Conservation (phyloP, 2,329 filamentous ascomycete species). For the Escovopsis sp. region DNA sequence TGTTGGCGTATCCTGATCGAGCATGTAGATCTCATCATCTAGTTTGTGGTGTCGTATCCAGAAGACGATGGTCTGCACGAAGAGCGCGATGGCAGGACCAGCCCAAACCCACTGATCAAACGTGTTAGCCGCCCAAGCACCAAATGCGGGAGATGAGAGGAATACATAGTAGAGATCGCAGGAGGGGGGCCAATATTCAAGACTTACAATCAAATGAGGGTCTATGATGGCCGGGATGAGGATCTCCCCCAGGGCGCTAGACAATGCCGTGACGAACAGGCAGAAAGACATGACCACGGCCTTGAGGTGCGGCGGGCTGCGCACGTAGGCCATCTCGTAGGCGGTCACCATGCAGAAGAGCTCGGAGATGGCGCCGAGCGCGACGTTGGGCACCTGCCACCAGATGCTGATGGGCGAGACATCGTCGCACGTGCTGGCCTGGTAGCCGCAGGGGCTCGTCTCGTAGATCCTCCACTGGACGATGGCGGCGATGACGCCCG, state of each 20-base stretch:
- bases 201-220: slow-evolving; percentile 6
- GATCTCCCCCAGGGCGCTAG: slow-evolving; percentile 5
- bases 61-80: slow-evolving; percentile 12
- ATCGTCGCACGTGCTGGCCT: slow-evolving; percentile 4
- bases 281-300: slow-evolving; percentile 5
- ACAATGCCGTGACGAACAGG: slow-evolving; percentile 5
- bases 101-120: slow-evolving; percentile 12
- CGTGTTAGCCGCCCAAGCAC: not conserved
- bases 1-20: slow-evolving; percentile 5
- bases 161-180: not conserved
- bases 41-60: slow-evolving; percentile 12
- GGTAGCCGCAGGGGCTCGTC: slow-evolving; percentile 5
- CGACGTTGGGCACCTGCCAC: slow-evolving; percentile 5
- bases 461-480: slow-evolving; percentile 5
- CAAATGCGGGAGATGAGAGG: too few species aligned
- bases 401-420: slow-evolving; percentile 7
- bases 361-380: slow-evolving; percentile 6
- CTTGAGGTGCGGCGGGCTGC: slow-evolving; percentile 5
- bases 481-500: slow-evolving; percentile 4
- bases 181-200: not conserved
- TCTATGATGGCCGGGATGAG: slow-evolving; percentile 3
- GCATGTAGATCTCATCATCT: slow-evolving; percentile 9
- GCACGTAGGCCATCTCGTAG: slow-evolving; percentile 5
- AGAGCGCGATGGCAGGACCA: slow-evolving; percentile 12
- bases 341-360: slow-evolving; percentile 4